phyloP scores from a whole-genome alignment of 1,139 yeast genomes.

The Lodderomyces orthopsilosis region DNA sequence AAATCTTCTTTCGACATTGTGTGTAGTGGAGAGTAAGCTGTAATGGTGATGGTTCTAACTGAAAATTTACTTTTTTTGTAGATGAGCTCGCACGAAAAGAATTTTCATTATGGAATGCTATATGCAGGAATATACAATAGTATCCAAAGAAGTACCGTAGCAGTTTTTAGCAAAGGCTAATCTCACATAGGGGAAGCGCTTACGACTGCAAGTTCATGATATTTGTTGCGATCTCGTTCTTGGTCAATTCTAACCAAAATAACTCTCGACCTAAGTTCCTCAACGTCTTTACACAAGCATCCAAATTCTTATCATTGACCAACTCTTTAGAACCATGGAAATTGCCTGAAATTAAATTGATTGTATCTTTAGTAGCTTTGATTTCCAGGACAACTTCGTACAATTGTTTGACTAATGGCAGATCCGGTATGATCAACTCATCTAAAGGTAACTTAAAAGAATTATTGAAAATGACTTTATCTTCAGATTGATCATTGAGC shows the following conservation, averaged over 20 bases:
- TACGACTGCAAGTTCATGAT: conserved; percentile 20
- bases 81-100: conserved; percentile 5
- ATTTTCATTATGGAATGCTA: not conserved
- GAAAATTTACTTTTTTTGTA: not conserved
- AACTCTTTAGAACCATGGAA: conserved; percentile 34
- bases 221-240: conserved; percentile 28
- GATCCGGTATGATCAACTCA: conserved; percentile 41
- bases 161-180: too few species aligned
- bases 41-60: not conserved
- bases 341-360: conserved; percentile 55
- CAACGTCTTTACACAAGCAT: conserved; percentile 54
- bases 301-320: conserved; percentile 39
- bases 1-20: conserved; percentile 60
- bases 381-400: conserved; percentile 67
- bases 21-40: not conserved
- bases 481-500: conserved; percentile 21
- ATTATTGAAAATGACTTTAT: conserved; percentile 19
- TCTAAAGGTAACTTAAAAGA: conserved; percentile 25
- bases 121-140: not conserved
- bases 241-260: conserved; percentile 50
- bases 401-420: conserved; percentile 45
- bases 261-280: conserved; percentile 75
- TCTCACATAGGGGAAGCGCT: not conserved
- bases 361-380: conserved; percentile 65
- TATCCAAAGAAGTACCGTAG: not conserved